A percentile compares a stretch with the other conserved stretches of the same genome.
These are phyloP conservation scores for Tetrapyrgos nigripes DNA, from an alignment of 1,284 basidiomycete species.

Conservation along the genomic window DNA sequence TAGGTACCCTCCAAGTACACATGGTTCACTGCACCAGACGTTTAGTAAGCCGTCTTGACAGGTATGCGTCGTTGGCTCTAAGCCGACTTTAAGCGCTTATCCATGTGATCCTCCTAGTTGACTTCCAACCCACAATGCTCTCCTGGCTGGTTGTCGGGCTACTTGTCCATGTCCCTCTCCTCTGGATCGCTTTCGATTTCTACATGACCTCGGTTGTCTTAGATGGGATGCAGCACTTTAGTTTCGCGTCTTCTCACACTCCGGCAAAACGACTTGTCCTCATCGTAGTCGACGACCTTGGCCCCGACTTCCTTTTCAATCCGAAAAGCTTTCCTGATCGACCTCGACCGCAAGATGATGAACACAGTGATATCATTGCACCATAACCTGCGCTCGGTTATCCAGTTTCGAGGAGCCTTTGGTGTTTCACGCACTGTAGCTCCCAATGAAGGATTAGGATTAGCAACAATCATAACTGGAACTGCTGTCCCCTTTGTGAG, in stretches of 20 bases:
- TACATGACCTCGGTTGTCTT: constrained; percentile 87
- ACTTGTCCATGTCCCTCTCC: constrained; percentile 77
- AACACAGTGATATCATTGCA: no score
- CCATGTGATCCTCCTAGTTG: no score
- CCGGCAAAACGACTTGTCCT: constrained; percentile 79
- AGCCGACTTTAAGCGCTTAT: no score
- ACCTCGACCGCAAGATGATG: no score
- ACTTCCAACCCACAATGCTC: no score
- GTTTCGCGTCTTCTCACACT: constrained; percentile 35
- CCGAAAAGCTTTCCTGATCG: constrained; percentile 61
- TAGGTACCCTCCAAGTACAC: no score
- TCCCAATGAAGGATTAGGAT: constrained; percentile 91
- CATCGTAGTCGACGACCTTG: constrained; percentile 84
- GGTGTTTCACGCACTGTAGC: constrained; percentile 89
- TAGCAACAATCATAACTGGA: constrained; percentile 91
- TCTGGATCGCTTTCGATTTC: constrained; percentile 85
- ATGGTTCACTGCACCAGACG: no score
- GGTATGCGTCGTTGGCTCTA: no score
- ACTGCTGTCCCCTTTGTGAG: constrained; percentile 93
- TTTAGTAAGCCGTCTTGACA: no score
- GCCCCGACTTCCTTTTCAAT: constrained; percentile 83
- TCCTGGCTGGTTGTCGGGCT: constrained; percentile 76
- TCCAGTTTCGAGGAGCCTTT: constrained; percentile 74
- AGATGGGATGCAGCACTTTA: constrained; percentile 70
- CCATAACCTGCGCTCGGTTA: constrained; percentile 77